Conservation (phyloP, 2,329 filamentous ascomycete species). For the Colletotrichum kahawae region DNA sequence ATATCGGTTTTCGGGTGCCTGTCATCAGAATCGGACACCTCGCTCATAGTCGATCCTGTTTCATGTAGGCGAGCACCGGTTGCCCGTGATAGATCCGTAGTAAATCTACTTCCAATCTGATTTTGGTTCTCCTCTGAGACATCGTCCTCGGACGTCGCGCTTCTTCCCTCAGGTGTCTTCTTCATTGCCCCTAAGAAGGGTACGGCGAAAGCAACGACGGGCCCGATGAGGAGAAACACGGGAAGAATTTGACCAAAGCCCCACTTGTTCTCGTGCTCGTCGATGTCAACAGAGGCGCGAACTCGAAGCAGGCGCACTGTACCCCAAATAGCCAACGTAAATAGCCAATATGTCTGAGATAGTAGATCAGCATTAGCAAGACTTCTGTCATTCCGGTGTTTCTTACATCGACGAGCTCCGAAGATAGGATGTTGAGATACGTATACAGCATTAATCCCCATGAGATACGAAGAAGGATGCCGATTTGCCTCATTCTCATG, state of each 20-base stretch:
- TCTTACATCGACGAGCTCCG: background rate
- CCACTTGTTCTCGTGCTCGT: background rate
- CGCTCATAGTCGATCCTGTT: background rate
- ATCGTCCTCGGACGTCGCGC: background rate
- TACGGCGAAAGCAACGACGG: background rate
- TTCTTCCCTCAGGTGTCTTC: fast-evolving
- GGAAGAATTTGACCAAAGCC: background rate
- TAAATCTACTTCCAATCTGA: background rate
- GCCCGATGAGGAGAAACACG: background rate
- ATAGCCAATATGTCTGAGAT: background rate
- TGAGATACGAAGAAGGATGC: background rate
- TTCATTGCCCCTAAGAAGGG: background rate
- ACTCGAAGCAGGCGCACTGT: background rate
- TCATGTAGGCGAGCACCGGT: background rate
- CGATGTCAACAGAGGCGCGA: background rate
- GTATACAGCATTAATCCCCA: background rate
- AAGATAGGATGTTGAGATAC: background rate
- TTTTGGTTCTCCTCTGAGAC: background rate
- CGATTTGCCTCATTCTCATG: background rate
- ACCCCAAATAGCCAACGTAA: background rate
- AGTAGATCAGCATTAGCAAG: background rate
- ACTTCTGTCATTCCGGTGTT: background rate
- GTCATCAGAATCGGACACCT: background rate
- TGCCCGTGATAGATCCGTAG: background rate
- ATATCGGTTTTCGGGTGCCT: background rate